Percentiles rank a stretch among this genome's conserved stretches.
Evolutionary conservation across 78 protist genomes (phyloP).

Genomic region (Kipferlia bialata): DNA sequence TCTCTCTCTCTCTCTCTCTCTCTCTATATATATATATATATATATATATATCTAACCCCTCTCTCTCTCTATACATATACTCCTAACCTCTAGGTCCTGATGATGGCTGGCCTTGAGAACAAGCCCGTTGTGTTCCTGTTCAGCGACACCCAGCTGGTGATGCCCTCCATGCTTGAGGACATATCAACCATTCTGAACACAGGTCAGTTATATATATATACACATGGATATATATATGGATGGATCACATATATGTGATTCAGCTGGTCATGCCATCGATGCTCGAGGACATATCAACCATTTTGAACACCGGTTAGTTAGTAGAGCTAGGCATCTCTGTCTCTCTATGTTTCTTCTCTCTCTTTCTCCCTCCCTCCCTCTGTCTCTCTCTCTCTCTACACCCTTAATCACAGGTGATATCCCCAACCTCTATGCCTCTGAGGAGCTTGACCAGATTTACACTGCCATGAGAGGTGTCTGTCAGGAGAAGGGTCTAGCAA

Average conservation of each 20-base stretch:
- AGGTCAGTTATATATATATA: too few species aligned
- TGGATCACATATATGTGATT: too few species aligned
- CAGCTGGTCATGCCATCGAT: slow-evolving; percentile 62
- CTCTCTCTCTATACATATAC: slow-evolving; percentile 52
- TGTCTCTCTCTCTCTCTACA: too few species aligned
- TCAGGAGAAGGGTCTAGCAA: slow-evolving; percentile 21
- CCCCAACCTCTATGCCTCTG: slow-evolving; percentile 55
- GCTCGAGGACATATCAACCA: slow-evolving; percentile 69
- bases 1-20: too few species aligned
- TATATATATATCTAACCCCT: too few species aligned
- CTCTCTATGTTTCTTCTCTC: too few species aligned
- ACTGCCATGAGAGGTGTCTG: slow-evolving; percentile 30
- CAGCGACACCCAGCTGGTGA: slow-evolving; percentile 69
- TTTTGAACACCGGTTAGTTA: slow-evolving; percentile 59
- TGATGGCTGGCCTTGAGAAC: slow-evolving; percentile 46
- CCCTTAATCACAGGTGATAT: slow-evolving; percentile 49
- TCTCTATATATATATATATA: too few species aligned
- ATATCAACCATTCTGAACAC: slow-evolving; percentile 58
- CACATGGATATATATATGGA: too few species aligned
- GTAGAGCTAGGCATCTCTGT: too few species aligned
- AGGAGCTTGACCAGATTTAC: slow-evolving; percentile 48
- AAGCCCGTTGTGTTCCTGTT: slow-evolving; percentile 52
- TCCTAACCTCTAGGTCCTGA: slow-evolving; percentile 39
- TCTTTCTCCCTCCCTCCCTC: too few species aligned
- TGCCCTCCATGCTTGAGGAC: slow-evolving; percentile 67